Evolutionary conservation across 2,329 filamentous ascomycete genomes (phyloP).

Genomic region (Acrocalymma vagum): DNA sequence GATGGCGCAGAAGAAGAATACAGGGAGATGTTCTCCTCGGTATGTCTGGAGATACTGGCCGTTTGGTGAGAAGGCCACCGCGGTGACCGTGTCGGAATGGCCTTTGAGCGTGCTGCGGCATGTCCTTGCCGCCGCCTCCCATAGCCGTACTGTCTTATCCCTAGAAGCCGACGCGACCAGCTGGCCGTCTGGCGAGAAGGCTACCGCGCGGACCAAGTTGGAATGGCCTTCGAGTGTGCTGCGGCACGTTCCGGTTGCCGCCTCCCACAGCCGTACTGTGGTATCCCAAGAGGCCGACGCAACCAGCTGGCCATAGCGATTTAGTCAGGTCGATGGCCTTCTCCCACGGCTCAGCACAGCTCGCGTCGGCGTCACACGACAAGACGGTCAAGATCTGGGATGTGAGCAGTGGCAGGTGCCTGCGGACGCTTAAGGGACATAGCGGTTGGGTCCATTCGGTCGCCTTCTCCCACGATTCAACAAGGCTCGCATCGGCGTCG

Average conservation of each 20-base stretch:
- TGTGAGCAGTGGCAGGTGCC: conserved; percentile 12
- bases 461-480: conserved; percentile 26
- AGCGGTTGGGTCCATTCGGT: conserved; percentile 18
- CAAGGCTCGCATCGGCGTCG: conserved; percentile 24
- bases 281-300: no score
- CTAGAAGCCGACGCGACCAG: no score
- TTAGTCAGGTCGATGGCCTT: conserved; percentile 23
- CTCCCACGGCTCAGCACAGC: conserved; percentile 19
- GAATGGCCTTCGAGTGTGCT: no score
- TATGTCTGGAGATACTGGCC: conserved; percentile 7
- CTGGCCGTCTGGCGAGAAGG: no score
- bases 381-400: conserved; percentile 11
- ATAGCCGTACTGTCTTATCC: no score
- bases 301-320: conserved; percentile 18
- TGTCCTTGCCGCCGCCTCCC: no score
- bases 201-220: no score
- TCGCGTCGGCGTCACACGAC: conserved; percentile 14
- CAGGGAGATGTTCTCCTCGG: conserved; percentile 4
- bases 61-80: conserved; percentile 10
- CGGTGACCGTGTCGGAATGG: not conserved
- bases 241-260: no score
- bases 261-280: no score
- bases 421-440: conserved; percentile 21
- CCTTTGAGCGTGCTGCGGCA: no score
- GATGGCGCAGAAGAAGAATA: conserved; percentile 1